Evolutionary conservation across 106 monocot species (phyloP), one percentile per base, ranked within the genome.

Genomic region (Allium fistulosum): DNA sequence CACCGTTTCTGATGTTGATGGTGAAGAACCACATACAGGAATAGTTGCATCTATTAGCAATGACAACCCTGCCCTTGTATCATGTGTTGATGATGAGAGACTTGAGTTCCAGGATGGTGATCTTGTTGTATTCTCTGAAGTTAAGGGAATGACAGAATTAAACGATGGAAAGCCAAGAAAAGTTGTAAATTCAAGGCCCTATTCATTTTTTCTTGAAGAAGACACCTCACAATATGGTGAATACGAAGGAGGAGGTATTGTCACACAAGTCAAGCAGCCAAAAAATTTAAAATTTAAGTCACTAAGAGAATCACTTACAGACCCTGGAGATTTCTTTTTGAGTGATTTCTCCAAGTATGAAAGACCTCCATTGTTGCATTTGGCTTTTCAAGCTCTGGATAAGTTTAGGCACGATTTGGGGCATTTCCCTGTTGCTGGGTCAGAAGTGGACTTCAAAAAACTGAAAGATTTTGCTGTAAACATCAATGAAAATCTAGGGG

Each of bases 61-160:
- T 63, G 92, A 82, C 73, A 82, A 77, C 61, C 88, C 91, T 70
- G 84, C 88, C 53, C 56, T 84, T 17, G 84, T 96, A 17, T 74
- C 81, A 22, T 91, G 88, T 78, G 88, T 96, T 60, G 91, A 96
- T 62, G 91, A 96, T 68, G 95, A 96, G 63, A 71, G 91, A 47
- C 83, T 91, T 57, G 95, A 88, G 72, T 88, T 96, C 67, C 88
- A 96, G 74, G 95, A 96, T 84, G 95, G 91, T 3, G 88, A 96
- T 81, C 76, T 91, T 62, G 88, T 96, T 49, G 47, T 92, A 28
- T 96, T 96, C 59, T 88, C 95, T 64, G 95, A 96, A 79, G 79
- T 96, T 28, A 60, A 80, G 16, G 95, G 95, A 58, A 96, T 96
- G 95, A 69, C 74, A 16, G 91, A 96, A 63, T 17, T 96, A 16